Percentiles rank a stretch among this genome's conserved stretches.
Conservation (phyloP, 768 basidiomycete genomes). For the Tubosaeta sp. region DNA sequence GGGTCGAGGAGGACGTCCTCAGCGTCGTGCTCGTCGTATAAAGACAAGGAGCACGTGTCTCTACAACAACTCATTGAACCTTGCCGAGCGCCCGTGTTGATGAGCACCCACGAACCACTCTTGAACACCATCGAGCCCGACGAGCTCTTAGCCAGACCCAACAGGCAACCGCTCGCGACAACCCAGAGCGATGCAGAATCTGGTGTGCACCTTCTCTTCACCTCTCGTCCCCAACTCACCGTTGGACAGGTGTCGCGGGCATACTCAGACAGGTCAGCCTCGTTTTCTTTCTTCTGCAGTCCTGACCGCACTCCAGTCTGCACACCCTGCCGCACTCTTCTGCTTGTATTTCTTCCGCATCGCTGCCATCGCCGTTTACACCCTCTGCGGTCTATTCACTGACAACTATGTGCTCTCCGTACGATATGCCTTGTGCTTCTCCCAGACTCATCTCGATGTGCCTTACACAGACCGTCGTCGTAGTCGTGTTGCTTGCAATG, state of each 20-base stretch:
- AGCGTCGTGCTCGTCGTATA: slow-evolving; percentile 10
- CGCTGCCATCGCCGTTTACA: slow-evolving; percentile 85
- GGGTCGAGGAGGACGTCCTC: slow-evolving; percentile 4
- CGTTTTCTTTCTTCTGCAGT: slow-evolving; percentile 3
- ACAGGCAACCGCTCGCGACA: slow-evolving; percentile 47
- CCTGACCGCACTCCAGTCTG: slow-evolving; percentile 47
- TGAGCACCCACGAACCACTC: slow-evolving; percentile 62
- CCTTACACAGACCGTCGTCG: slow-evolving; percentile 66
- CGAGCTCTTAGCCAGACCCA: slow-evolving; percentile 40
- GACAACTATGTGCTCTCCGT: slow-evolving; percentile 92
- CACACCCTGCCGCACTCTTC: slow-evolving; percentile 79
- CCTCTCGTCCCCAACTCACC: slow-evolving; percentile 3
- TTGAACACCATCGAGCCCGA: slow-evolving; percentile 87
- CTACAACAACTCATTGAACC: slow-evolving; percentile 7
- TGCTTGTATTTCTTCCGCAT: slow-evolving; percentile 86
- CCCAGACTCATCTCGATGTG: not conserved
- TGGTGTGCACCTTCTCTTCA: slow-evolving; percentile 37
- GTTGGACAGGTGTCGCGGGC: slow-evolving; percentile 55
- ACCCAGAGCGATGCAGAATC: slow-evolving; percentile 69
- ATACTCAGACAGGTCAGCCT: slow-evolving; percentile 68
- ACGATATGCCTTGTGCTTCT: slow-evolving; percentile 22
- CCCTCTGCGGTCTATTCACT: slow-evolving; percentile 89
- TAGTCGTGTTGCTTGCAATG: slow-evolving; percentile 91
- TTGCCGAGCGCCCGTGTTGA: slow-evolving; percentile 24
- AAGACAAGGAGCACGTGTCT: slow-evolving; percentile 10